Evolutionary conservation across 2,329 filamentous ascomycete genomes (phyloP), one percentile per base, ranked within the genome.

Genomic region (Exutisphaerella laricina): DNA sequence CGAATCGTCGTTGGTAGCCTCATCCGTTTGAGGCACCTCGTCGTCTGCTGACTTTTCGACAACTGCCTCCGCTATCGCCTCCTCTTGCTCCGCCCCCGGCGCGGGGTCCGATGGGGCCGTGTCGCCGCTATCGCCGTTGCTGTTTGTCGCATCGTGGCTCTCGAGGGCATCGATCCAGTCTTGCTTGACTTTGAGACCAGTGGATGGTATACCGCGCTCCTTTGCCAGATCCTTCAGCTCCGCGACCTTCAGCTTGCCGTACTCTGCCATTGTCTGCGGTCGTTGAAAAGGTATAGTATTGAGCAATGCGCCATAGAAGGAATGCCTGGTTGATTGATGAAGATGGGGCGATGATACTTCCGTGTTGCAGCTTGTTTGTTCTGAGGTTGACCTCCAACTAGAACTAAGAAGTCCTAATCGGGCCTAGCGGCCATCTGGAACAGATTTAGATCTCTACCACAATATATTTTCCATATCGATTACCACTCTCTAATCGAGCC

Each of bases 401-500:
- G n/a, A n/a, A n/a, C n/a, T n/a, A n/a, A n/a, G n/a, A n/a, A n/a
- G n/a, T n/a, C n/a, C n/a, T n/a, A n/a, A n/a, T n/a, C n/a, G n/a
- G n/a, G n/a, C n/a, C n/a, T n/a, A n/a, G n/a, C n/a, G n/a, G n/a
- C n/a, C n/a, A n/a, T n/a, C n/a, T n/a, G n/a, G n/a, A n/a, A n/a
- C n/a, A n/a, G n/a, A n/a, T n/a, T n/a, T n/a, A n/a, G n/a, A n/a
- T n/a, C n/a, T n/a, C n/a, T n/a, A n/a, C n/a, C n/a, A n/a, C n/a
- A n/a, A n/a, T n/a, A n/a, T n/a, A n/a, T n/a, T n/a, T n/a, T n/a
- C n/a, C n/a, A n/a, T n/a, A n/a, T 7, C 23, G 23, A 26, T 26
- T 51, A 86, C 82, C 83, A 86, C 60, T 86, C 83, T 36, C 82
- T 67, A 38, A 85, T 71, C 44, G 77, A 73, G 1, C 80, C 80